phyloP scores from a whole-genome alignment of 2,329 filamentous ascomycete species.

The Hypoxylon sp. region DNA sequence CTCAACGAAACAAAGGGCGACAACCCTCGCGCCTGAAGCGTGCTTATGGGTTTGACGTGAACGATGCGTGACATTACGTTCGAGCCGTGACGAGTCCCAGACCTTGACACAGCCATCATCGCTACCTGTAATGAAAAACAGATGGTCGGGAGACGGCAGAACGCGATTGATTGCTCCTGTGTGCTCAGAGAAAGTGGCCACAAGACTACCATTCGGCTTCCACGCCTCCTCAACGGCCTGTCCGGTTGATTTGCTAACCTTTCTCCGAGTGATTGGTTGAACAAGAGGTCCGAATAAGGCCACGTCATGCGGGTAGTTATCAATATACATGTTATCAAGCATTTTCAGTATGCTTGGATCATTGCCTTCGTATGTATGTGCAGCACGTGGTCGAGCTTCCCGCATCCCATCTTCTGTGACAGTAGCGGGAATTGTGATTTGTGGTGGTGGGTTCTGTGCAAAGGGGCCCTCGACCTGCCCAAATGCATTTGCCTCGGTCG shows the following conservation, averaged over 20 bases:
- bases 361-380: slow-evolving; percentile 89
- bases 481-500: slow-evolving; percentile 72
- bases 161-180: slow-evolving; percentile 85
- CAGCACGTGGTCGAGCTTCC: slow-evolving; percentile 68
- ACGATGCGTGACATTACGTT: slow-evolving; percentile 90
- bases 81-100: slow-evolving; percentile 91
- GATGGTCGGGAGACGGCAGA: slow-evolving; percentile 86
- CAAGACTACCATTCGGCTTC: slow-evolving; percentile 86
- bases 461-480: slow-evolving; percentile 73
- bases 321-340: slow-evolving; percentile 87
- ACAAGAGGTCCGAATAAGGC: slow-evolving; percentile 85
- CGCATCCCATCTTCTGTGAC: slow-evolving; percentile 54
- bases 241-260: slow-evolving; percentile 65
- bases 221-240: slow-evolving; percentile 75
- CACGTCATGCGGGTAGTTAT: slow-evolving; percentile 77
- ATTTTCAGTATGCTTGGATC: slow-evolving; percentile 77
- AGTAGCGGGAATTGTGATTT: slow-evolving; percentile 54
- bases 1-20: slow-evolving; percentile 90
- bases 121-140: slow-evolving; percentile 94
- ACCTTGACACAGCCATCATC: slow-evolving; percentile 92
- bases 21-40: slow-evolving; percentile 77
- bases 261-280: slow-evolving; percentile 74
- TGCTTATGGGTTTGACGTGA: slow-evolving; percentile 90
- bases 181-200: slow-evolving; percentile 92
- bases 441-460: slow-evolving; percentile 56